Conservation (phyloP, 352 stramenopile genomes). For the Phytopythium montanum region DNA sequence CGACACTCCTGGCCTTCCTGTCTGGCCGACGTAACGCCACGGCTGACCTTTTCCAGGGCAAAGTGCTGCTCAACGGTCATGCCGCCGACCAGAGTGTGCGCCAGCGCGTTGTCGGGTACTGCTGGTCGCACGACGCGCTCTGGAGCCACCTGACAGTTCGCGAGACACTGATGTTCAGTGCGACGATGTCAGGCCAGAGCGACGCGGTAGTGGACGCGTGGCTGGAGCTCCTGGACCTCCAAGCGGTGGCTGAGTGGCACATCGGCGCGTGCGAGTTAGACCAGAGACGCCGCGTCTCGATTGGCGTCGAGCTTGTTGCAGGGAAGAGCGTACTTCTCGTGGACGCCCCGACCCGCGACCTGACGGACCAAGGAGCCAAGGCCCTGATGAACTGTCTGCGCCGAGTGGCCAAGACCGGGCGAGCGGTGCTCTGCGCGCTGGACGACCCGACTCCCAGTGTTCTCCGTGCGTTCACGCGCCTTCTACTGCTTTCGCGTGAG, state of each 20-base stretch:
- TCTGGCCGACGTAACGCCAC: slow-evolving; percentile 10
- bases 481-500: slow-evolving; percentile 17
- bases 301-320: slow-evolving; percentile 23
- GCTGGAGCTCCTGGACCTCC: slow-evolving; percentile 20
- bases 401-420: slow-evolving; percentile 16
- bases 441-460: slow-evolving; percentile 10
- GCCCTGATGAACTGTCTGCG: slow-evolving; percentile 17
- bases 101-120: slow-evolving; percentile 18
- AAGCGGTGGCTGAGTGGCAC: slow-evolving; percentile 11
- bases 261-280: slow-evolving; percentile 13
- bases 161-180: slow-evolving; percentile 20
- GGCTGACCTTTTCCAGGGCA: slow-evolving; percentile 8
- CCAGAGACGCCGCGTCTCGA: slow-evolving; percentile 18
- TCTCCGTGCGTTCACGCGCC: slow-evolving; percentile 15
- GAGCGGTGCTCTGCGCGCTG: slow-evolving; percentile 23
- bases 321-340: slow-evolving; percentile 18
- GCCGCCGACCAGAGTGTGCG: slow-evolving; percentile 14
- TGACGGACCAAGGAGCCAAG: slow-evolving; percentile 12
- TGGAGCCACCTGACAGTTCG: slow-evolving; percentile 17
- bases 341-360: slow-evolving; percentile 18
- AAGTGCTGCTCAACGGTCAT: slow-evolving; percentile 19
- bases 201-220: slow-evolving; percentile 11
- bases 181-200: slow-evolving; percentile 5
- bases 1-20: slow-evolving; percentile 12
- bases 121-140: slow-evolving; percentile 19